Base-by-base conservation (phyloP, 1,139 yeast species). In the Sugiyamaella paludigena region DNA sequence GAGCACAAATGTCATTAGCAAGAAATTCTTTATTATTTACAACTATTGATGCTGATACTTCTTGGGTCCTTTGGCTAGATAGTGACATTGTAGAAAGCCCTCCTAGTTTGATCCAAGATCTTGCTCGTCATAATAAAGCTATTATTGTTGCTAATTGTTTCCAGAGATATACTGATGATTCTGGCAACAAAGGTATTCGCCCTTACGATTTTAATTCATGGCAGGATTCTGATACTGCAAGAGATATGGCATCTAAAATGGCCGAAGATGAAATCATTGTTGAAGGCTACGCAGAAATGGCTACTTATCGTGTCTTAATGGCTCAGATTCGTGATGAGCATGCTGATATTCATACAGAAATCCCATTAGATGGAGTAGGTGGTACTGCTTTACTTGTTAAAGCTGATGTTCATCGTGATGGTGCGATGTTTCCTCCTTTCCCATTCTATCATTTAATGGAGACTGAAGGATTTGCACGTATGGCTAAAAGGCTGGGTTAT, bases 401-500 rank as follows among this genome's bases (percentile, higher is more conserved):
- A 67, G 96, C 98, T 8, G 97, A 89, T 59, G 98, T 92, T 50
- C 98, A 92, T 70, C 79, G 98, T 66, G 98, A 92, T 67, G 98
- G 98, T 46, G 98, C 98, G 50, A 91, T 91, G 97, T 92, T 92
- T 79, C 98, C 98, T 15, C 87, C 95, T 36, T 92, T 92, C 80
- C 94, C 98, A 53, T 92, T 92, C 74, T 91, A 92, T 68, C 96
- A 92, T 66, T 77, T 92, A 70, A 89, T 92, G 58, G 98, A 92
- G 72, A 89, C 98, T 7, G 98, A 92, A 71, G 98, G 98, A 19
- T 92, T 92, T 70, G 98, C 98, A 27, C 88, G 87, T 69, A 92
- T 92, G 98, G 96, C 96, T 38, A 87, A 87, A 69, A 77, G 98
- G 59, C 76, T 92, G 54, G 96, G 96, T 28, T 91, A 92, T 70